Evolutionary conservation across 805 yeast genomes (phyloP).

Genomic region (Yamadazyma philogaea): DNA sequence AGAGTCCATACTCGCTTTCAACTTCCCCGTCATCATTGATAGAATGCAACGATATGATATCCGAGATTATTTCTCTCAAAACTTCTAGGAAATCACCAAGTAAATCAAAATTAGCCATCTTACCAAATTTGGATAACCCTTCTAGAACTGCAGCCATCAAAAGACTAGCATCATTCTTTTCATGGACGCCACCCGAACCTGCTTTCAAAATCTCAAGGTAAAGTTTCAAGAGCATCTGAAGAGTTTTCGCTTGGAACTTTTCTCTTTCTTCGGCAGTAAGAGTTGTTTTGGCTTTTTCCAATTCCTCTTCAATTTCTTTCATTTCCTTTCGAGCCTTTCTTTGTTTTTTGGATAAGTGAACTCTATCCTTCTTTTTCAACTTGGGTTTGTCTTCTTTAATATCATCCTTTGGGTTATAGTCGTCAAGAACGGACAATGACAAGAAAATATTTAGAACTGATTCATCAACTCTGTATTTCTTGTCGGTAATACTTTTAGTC

Average conservation of each 20-base stretch:
- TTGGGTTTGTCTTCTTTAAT: slow-evolving; percentile 45
- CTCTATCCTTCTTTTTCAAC: slow-evolving; percentile 80
- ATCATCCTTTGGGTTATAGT: slow-evolving; percentile 66
- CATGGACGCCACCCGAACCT: slow-evolving; percentile 25
- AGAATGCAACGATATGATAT: slow-evolving; percentile 44
- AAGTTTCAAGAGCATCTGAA: slow-evolving; percentile 66
- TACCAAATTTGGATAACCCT: slow-evolving; percentile 87
- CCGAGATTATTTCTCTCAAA: slow-evolving; percentile 72
- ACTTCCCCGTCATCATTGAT: slow-evolving; percentile 22
- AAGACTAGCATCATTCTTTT: slow-evolving; percentile 46
- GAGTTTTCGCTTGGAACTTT: slow-evolving; percentile 75
- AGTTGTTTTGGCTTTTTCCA: slow-evolving; percentile 81
- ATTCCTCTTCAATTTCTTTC: slow-evolving; percentile 83
- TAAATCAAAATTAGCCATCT: slow-evolving; percentile 86
- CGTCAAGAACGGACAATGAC: slow-evolving; percentile 62
- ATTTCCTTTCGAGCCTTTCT: slow-evolving; percentile 83
- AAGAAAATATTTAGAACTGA: slow-evolving; percentile 71
- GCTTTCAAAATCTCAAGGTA: slow-evolving; percentile 74
- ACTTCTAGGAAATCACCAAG: slow-evolving; percentile 92
- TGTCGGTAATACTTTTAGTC: slow-evolving; percentile 65
- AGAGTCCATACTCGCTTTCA: slow-evolving; percentile 30
- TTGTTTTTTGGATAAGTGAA: slow-evolving; percentile 87
- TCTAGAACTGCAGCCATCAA: slow-evolving; percentile 86
- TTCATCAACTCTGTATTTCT: slow-evolving; percentile 80
- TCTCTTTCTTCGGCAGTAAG: slow-evolving; percentile 87